Percentiles rank a stretch among this genome's conserved stretches.
phyloP scores from a whole-genome alignment of 495 filamentous ascomycete species.

The Aspergillus affinis region DNA sequence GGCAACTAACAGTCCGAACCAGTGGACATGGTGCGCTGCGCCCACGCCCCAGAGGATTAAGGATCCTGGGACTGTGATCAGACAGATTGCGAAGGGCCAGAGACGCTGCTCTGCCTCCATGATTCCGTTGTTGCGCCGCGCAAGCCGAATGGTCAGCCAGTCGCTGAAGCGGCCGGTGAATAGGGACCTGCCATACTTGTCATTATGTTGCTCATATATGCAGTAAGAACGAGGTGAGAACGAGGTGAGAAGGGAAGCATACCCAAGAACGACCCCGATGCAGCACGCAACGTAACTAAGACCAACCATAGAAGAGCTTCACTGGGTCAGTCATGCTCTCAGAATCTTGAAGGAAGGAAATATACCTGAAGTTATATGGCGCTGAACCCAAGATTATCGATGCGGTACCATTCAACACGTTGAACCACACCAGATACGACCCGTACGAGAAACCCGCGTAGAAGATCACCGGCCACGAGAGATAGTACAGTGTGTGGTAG shows the following conservation, averaged over 20 bases:
- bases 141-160: conserved; percentile 55
- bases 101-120: conserved; percentile 63
- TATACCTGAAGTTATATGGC: conserved; percentile 57
- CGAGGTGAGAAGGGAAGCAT: background rate
- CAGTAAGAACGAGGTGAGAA: too few species aligned
- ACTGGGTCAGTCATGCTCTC: background rate
- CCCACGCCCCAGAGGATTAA: conserved; percentile 70
- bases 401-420: conserved; percentile 64
- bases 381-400: conserved; percentile 56
- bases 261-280: conserved; percentile 54
- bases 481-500: conserved; percentile 41
- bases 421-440: conserved; percentile 63
- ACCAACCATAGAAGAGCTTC: conserved; percentile 58
- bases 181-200: conserved; percentile 32
- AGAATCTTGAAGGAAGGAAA: conserved; percentile 24
- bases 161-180: conserved; percentile 59
- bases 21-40: conserved; percentile 58
- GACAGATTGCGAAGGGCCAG: conserved; percentile 58
- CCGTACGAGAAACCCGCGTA: conserved; percentile 69
- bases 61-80: conserved; percentile 55
- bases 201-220: background rate
- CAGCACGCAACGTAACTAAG: conserved; percentile 59
- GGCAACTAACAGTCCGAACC: conserved; percentile 63
- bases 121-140: conserved; percentile 60
- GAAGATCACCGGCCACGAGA: conserved; percentile 63